These are phyloP conservation scores for Clarireedia hainanense DNA, from an alignment of 2,329 filamentous ascomycete species.

Conservation along the genomic window DNA sequence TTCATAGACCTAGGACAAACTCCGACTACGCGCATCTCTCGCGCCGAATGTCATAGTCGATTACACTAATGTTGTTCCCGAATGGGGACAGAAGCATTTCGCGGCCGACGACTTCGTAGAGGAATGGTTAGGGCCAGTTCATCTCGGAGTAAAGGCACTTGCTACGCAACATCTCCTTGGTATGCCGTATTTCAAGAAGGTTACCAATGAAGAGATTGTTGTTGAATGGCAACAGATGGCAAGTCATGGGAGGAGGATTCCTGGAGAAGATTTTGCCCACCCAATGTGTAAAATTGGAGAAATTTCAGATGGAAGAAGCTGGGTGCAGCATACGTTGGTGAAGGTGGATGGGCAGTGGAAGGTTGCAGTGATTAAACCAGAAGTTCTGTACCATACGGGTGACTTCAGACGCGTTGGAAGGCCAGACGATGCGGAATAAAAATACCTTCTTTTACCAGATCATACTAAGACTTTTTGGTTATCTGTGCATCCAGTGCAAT, in stretches of 20 bases:
- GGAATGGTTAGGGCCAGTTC: conserved; percentile 12
- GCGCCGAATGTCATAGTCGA: conserved; percentile 17
- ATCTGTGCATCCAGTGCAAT: not conserved
- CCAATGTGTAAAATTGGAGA: conserved; percentile 18
- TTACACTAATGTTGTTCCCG: conserved; percentile 13
- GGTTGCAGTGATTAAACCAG: conserved; percentile 13
- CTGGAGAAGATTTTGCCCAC: conserved; percentile 14
- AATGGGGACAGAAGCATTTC: conserved; percentile 12
- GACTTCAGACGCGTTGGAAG: conserved; percentile 15
- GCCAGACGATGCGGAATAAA: conserved; percentile 5
- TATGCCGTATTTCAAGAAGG: conserved; percentile 21
- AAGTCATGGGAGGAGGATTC: conserved; percentile 17
- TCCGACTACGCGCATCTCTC: not conserved
- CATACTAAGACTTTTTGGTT: not conserved
- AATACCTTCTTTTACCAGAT: not conserved
- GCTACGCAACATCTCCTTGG: conserved; percentile 23
- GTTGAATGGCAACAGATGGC: conserved; percentile 25
- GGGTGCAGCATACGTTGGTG: conserved; percentile 16
- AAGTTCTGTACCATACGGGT: conserved; percentile 18
- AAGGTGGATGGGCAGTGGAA: conserved; percentile 15
- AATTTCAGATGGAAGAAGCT: conserved; percentile 16
- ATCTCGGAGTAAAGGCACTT: conserved; percentile 15
- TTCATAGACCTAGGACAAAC: too few species aligned
- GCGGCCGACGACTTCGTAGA: conserved; percentile 14
- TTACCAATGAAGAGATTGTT: conserved; percentile 17